Evolutionary conservation across 768 basidiomycete genomes (phyloP), one percentile per base, ranked within the genome.

Genomic region (Mycena polygramma): DNA sequence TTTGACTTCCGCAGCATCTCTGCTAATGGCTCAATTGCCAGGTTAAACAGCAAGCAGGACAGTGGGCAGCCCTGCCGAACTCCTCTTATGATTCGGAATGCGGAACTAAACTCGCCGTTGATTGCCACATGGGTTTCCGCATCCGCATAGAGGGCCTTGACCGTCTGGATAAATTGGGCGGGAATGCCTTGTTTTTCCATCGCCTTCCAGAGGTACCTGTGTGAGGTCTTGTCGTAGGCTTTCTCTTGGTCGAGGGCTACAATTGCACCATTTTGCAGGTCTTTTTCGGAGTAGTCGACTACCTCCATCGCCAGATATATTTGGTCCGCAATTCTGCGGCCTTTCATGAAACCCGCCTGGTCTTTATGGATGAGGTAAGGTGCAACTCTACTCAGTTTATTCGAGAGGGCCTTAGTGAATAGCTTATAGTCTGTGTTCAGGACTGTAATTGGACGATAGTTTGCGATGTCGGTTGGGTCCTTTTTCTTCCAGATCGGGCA

Each of bases 281-380:
- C 49, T 9, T 55, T 22, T 10, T 51, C 49, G 14, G 39, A 41
- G 22, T 51, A 51, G 49, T 51, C 49, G 9, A 51, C 49, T 1
- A 51, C 49, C 14, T 51, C 49, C 49, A 51, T 51, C 6, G 49
- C 49, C 2, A 51, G 19, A 13, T 9, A 51, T 20, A 51, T 51
- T 24, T 51, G 49, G 49, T 51, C 49, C 9, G 49, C 20, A 6
- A 51, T 51, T 22, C 24, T 51, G 8, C 49, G 22, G 6, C 49
- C 49, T 24, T 51, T 51, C 49, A 51, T 51, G 22, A 51, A 51
- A n/a, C 49, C 49, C n/a, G 49, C 49, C n/a, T 51, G 49, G 49
- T 51, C 49, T 24, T 51, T 51, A 9, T 24, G 49, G 20, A 51
- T 51, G 3, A 51, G 49, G 7, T 51, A n/a, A 1, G 24, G 49